phyloP scores from a whole-genome alignment of 2,329 filamentous ascomycete genomes.

The Ciborinia camelliae region DNA sequence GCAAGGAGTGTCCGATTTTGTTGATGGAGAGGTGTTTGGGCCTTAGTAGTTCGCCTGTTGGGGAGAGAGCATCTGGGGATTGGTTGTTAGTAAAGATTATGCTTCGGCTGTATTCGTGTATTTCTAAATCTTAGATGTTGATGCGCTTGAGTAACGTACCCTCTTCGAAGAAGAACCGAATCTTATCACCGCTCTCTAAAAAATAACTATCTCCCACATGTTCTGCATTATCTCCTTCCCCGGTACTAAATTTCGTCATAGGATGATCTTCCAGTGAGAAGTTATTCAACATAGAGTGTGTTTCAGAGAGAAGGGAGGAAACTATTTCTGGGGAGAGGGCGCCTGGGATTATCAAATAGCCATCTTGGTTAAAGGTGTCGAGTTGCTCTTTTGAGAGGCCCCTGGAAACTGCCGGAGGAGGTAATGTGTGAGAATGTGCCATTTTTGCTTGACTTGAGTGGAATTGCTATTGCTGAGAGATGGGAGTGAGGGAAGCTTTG shows the following conservation, averaged over 20 bases:
- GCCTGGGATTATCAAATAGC: conserved; percentile 82
- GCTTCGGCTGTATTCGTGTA: too few relatives aligned
- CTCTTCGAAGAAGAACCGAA: conserved; percentile 97
- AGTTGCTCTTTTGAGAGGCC: conserved; percentile 68
- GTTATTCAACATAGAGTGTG: conserved; percentile 65
- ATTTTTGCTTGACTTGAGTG: background rate
- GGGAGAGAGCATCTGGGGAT: conserved; percentile 67
- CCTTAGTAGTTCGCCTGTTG: conserved; percentile 61
- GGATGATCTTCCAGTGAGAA: conserved; percentile 84
- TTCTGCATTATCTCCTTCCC: conserved; percentile 56
- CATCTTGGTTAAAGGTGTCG: conserved; percentile 70
- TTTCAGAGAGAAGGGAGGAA: conserved; percentile 67
- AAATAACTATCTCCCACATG: conserved; percentile 97
- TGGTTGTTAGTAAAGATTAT: background rate
- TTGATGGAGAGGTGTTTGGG: conserved; percentile 86
- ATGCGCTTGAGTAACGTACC: conserved; percentile 37
- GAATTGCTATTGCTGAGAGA: background rate
- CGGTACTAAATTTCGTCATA: conserved; percentile 90
- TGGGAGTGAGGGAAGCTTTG: background rate
- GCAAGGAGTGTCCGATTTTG: conserved; percentile 78
- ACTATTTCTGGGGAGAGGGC: conserved; percentile 68
- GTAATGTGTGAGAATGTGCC: background rate
- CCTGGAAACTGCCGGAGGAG: conserved; percentile 13
- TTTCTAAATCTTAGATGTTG: too few relatives aligned
- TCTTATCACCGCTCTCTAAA: conserved; percentile 80